Evolutionary conservation across 2,329 filamentous ascomycete species (phyloP), one percentile per base, ranked within the genome.

Genomic region (Colletotrichum sp.): DNA sequence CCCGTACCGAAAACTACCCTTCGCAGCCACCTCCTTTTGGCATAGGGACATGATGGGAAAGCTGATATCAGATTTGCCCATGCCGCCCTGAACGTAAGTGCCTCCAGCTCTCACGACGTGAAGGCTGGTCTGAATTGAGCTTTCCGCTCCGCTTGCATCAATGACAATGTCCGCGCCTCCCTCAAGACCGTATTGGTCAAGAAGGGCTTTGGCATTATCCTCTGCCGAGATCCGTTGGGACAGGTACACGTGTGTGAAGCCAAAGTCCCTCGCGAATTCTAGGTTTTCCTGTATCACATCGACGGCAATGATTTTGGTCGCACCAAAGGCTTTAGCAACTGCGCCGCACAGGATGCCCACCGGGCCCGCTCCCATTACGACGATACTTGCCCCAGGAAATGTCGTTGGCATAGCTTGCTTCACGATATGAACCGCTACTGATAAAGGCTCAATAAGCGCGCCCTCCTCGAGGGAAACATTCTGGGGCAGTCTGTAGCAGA

Each of bases 31-130:
- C 88, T 99, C 96, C 88, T 98, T 98, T 67, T 93, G 90, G 84
- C 96, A 98, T 82, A 98, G 89, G 6, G 94, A 93, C 91, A 96
- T 95, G 83, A 99, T 98, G 69, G 96, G 96, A 88, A 98, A 98
- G 10, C 86, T 94, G 84, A 98, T 96, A 81, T 98, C 95, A 49
- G 92, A 85, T 83, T 94, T 94, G 82, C 96, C 96, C 95, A 98
- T 98, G 71, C 96, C 96, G 75, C 93, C 95, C 87, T 98, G 95
- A 7, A 98, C 93, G 80, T 95, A 96, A 18, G 90, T 93, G 34
- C 95, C 95, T 71, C 95, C 95, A 60, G 89, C 88, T 77, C 92
- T 90, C 28, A 96, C 90, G 30, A 90, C 90, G 84, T 96, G 93
- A 80, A 96, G 90, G 39, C 90, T 91, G 0, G 94, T 90, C 86